phyloP scores from a whole-genome alignment of 495 filamentous ascomycete genomes.

The Penicillium taxi region DNA sequence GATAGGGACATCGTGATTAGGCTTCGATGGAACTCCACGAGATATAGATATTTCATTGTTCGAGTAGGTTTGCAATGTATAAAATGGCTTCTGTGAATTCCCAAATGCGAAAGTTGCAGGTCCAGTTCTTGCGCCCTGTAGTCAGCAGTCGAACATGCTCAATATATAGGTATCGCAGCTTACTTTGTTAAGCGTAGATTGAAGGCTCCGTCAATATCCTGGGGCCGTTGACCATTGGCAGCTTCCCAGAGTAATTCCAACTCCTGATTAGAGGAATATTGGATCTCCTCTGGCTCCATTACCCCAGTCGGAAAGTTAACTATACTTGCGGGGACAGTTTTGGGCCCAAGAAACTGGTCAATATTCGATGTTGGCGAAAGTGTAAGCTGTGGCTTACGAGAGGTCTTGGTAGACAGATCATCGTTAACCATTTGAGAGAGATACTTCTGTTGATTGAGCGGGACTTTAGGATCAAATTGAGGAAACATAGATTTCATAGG shows the following conservation, averaged over 20 bases:
- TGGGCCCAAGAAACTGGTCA: conserved; percentile 34
- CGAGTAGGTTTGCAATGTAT: conserved; percentile 37
- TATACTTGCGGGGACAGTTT: conserved; percentile 41
- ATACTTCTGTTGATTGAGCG: conserved; percentile 62
- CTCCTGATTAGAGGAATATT: conserved; percentile 38
- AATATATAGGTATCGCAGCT: conserved; percentile 1
- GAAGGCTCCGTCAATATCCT: conserved; percentile 31
- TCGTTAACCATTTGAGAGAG: conserved; percentile 47
- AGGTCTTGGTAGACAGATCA: conserved; percentile 26
- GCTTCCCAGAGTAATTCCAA: conserved; percentile 45
- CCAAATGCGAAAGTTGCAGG: conserved; percentile 34
- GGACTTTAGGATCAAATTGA: conserved; percentile 63
- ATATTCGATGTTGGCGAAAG: conserved; percentile 29
- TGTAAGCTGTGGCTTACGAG: conserved; percentile 31
- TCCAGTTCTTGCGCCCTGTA: conserved; percentile 22
- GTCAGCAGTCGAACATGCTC: conserved; percentile 12
- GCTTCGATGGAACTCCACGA: conserved; percentile 30
- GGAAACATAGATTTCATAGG: conserved; percentile 72
- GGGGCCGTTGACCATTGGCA: conserved; percentile 45
- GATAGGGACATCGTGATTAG: conserved; percentile 37
- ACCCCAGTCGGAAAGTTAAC: conserved; percentile 36
- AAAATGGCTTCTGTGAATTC: conserved; percentile 36
- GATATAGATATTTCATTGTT: conserved; percentile 34
- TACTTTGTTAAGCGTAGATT: conserved; percentile 42
- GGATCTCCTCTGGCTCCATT: conserved; percentile 25